phyloP scores from a whole-genome alignment of 2,329 filamentous ascomycete genomes.

The Arthrocladium fulminans region DNA sequence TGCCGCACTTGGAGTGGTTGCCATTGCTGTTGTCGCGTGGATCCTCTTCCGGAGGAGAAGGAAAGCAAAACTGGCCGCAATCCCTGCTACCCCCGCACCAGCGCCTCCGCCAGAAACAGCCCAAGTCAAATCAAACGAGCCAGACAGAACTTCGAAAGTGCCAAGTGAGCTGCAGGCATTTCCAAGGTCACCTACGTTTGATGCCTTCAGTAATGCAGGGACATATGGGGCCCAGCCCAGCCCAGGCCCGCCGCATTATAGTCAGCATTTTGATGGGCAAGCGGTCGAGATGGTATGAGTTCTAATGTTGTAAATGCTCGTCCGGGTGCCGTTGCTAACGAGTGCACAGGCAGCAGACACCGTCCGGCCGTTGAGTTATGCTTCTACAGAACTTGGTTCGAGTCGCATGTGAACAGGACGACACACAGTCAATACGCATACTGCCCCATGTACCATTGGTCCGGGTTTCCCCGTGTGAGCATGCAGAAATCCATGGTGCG shows the following conservation, averaged over 20 bases:
- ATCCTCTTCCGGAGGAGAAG: neutral
- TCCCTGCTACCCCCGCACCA: neutral
- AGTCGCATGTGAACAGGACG: no score
- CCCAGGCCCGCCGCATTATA: neutral
- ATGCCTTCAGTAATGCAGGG: neutral
- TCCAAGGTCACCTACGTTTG: neutral
- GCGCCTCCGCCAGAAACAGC: neutral
- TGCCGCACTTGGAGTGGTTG: neutral
- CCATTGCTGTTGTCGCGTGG: neutral
- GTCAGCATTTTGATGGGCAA: neutral
- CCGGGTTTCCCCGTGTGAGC: no score
- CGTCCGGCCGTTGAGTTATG: no score
- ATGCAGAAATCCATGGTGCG: no score
- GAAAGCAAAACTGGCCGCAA: neutral
- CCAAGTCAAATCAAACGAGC: neutral
- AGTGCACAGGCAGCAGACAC: no score
- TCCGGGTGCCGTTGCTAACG: no score
- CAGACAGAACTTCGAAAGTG: neutral
- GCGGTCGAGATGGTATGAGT: conserved; percentile 2
- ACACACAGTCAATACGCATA: no score
- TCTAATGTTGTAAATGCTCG: no score
- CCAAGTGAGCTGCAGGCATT: neutral
- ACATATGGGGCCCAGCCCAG: neutral
- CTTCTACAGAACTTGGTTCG: no score
- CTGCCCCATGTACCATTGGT: no score